These are phyloP conservation scores for Backusella luteola DNA, from an alignment of 192 early-diverging fungal genomes.

Conservation along the genomic window DNA sequence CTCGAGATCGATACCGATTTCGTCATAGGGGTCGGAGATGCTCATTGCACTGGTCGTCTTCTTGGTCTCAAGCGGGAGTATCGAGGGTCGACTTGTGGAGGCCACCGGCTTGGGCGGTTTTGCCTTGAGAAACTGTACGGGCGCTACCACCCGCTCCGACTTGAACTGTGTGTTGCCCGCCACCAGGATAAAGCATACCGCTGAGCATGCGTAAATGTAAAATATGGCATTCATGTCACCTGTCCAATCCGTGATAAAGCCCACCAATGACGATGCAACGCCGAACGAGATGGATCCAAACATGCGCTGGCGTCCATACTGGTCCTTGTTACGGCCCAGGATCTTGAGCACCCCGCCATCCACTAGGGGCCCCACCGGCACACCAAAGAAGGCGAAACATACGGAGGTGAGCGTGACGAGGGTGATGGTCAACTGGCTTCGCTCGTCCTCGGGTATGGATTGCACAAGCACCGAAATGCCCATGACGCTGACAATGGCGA, in stretches of 20 bases:
- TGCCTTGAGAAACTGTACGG: not conserved
- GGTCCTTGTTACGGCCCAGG: conserved; percentile 41
- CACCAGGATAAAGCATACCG: conserved; percentile 33
- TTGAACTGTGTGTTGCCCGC: conserved; percentile 38
- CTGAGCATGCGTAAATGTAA: conserved; percentile 38
- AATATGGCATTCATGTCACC: conserved; percentile 44
- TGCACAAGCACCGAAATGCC: conserved; percentile 33
- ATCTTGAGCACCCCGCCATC: conserved; percentile 49
- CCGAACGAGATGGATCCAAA: conserved; percentile 47
- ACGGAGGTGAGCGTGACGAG: conserved; percentile 36
- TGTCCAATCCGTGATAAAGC: conserved; percentile 35
- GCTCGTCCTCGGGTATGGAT: conserved; percentile 16
- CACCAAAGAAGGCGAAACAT: conserved; percentile 48
- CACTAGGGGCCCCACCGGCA: conserved; percentile 43
- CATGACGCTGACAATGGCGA: conserved; percentile 43
- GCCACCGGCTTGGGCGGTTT: not conserved
- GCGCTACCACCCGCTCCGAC: conserved; percentile 7
- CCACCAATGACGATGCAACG: conserved; percentile 34
- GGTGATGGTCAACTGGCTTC: conserved; percentile 20
- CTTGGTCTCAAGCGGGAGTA: not conserved
- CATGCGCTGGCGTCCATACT: conserved; percentile 46
- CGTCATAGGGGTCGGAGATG: conserved; percentile 11
- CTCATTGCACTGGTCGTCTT: not conserved
- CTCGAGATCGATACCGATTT: conserved; percentile 23
- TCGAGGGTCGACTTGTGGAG: not conserved